Conservation (phyloP, 768 basidiomycete species). For the Mycena epipterygia region DNA sequence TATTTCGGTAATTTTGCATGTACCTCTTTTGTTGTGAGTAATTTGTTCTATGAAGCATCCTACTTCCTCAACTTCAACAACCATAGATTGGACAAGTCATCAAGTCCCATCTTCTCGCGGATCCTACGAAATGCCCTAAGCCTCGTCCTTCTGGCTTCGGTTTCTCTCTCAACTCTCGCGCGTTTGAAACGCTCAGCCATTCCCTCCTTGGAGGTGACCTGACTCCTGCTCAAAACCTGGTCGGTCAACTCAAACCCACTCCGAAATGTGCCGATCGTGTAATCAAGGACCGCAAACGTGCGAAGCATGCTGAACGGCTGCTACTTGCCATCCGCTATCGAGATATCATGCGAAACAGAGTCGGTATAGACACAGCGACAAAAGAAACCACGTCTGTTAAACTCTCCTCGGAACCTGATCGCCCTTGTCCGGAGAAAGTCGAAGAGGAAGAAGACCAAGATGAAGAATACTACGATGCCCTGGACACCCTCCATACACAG, state of each 20-base stretch:
- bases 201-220: not conserved
- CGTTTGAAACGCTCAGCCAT: slow-evolving; percentile 5
- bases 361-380: not conserved
- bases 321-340: slow-evolving; percentile 19
- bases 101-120: slow-evolving; percentile 18
- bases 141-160: slow-evolving; percentile 18
- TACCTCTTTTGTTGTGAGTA: slow-evolving; percentile 26
- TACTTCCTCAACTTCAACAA: not conserved
- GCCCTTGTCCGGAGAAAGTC: not conserved
- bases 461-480: not conserved
- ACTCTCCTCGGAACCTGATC: not conserved
- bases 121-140: slow-evolving; percentile 6
- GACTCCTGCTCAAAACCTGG: slow-evolving; percentile 8
- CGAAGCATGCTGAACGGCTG: not conserved
- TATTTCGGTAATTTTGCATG: slow-evolving; percentile 7
- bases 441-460: not conserved
- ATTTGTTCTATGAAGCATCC: not conserved
- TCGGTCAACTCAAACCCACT: slow-evolving; percentile 15
- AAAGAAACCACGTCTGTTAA: not conserved
- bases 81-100: slow-evolving; percentile 23
- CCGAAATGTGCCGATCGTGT: slow-evolving; percentile 23
- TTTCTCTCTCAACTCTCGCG: slow-evolving; percentile 15
- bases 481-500: not conserved
- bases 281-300: slow-evolving; percentile 1
- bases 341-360: slow-evolving; percentile 1